These are phyloP conservation scores for Scedosporium aurantiacum DNA, from an alignment of 2,329 filamentous ascomycete species.

Conservation along the genomic window DNA sequence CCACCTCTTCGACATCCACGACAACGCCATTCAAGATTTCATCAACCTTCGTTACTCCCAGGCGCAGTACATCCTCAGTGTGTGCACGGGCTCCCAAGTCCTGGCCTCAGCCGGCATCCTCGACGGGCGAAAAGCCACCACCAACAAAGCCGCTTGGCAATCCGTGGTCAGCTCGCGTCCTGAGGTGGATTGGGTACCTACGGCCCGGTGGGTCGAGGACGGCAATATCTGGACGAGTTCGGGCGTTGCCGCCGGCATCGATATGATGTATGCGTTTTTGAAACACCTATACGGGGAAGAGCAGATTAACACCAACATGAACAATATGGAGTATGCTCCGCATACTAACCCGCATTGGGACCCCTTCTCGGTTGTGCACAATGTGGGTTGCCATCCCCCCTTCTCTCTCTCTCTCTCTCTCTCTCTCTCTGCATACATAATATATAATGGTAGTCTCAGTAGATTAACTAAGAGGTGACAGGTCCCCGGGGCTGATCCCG, in stretches of 20 bases:
- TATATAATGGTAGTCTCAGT: neutral
- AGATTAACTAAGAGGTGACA: neutral
- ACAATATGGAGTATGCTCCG: slow-evolving; percentile 14
- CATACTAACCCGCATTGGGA: slow-evolving; percentile 13
- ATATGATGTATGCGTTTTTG: slow-evolving; percentile 23
- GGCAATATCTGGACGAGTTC: slow-evolving; percentile 52
- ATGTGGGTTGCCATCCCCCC: slow-evolving; percentile 6
- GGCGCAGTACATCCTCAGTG: slow-evolving; percentile 42
- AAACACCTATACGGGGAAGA: neutral
- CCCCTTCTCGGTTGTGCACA: slow-evolving; percentile 14
- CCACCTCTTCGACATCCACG: slow-evolving; percentile 5
- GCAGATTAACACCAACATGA: slow-evolving; percentile 6
- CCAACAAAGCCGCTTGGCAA: slow-evolving; percentile 42
- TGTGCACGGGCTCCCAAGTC: slow-evolving; percentile 50
- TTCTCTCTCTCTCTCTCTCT: no score
- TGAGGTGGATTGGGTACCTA: slow-evolving; percentile 40
- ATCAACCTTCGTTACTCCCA: slow-evolving; percentile 27
- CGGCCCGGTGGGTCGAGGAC: slow-evolving; percentile 49
- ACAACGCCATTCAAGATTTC: slow-evolving; percentile 24
- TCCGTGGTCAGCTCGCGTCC: slow-evolving; percentile 21
- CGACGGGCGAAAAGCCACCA: slow-evolving; percentile 45
- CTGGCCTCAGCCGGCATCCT: slow-evolving; percentile 44
- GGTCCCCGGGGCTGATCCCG: slow-evolving; percentile 3
- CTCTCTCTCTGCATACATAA: no score
- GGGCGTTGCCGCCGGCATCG: slow-evolving; percentile 37